Base-by-base conservation (phyloP, 2,329 filamentous ascomycete species). In the Endothia cerciana region DNA sequence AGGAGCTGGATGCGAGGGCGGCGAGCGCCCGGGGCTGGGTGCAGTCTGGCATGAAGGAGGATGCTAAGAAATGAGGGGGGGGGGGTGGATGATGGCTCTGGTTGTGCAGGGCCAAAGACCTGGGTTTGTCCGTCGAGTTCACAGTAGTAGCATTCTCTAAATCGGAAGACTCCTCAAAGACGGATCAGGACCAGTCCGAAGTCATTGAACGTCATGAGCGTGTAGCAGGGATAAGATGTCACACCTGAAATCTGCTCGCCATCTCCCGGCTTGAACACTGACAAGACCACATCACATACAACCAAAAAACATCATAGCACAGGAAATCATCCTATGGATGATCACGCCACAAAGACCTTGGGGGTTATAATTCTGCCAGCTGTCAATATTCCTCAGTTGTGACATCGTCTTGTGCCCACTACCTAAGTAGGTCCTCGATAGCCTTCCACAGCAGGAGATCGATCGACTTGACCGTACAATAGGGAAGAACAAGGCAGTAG, bases 41-140 rank as follows among this genome's bases (percentile, higher is more conserved):
- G 6, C 84, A 89, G 75, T 72, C 82, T 67, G 85, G 88, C 2
- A 91, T 90, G 88, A 84, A 86, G 73, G 79, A 81, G 17, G 87
- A 89, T 77, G 80, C 83, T 13, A 81, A 83, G 71, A 82, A 81
- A 72, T 75, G 63, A 70, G 51, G 41, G 22, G 51, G 28, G n/a
- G 3, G 51, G 28, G n/a, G 3, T 38, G 11, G 2, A 1, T 33
- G 51, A 17, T 17, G 28, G 15, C 15, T 3, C 15, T 33, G 3
- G 4, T n/a, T 15, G 1, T 25, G 2, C 28, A 15, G 22, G 2
- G 41, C 28, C 25, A 13, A 49, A 28, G 17, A 30, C 2, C 3
- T 30, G 25, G 8, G 19, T 17, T 1, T 49, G 11, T 15, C 4
- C 25, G 10, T 25, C 22, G 10, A 4, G 13, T n/a, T 49, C 15